A percentile compares a stretch with the other conserved stretches of the same genome.
Conservation (phyloP, 192 early-diverging fungal genomes). For the Backusella tuberculispora region DNA sequence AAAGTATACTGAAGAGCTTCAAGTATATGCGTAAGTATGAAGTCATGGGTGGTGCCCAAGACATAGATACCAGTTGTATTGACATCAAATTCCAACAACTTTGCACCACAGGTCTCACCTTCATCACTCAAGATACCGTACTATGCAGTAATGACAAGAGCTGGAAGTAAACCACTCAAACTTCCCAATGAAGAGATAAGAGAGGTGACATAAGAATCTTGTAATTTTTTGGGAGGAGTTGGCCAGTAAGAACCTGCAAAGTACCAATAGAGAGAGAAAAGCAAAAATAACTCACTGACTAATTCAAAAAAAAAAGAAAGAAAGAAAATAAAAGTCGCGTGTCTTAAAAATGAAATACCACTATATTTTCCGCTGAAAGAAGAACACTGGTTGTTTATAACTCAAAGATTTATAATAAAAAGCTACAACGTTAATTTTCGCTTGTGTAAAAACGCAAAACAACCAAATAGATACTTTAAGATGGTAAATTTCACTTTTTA, state of each 20-base stretch:
- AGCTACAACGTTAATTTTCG: too few species aligned
- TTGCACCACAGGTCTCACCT: slow-evolving; percentile 28
- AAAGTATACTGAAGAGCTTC: neutral
- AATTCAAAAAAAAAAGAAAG: too few species aligned
- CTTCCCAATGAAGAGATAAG: slow-evolving; percentile 11
- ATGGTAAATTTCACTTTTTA: too few species aligned
- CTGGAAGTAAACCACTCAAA: slow-evolving; percentile 18
- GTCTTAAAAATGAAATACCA: too few species aligned
- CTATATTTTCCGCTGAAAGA: too few species aligned
- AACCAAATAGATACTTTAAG: too few species aligned
- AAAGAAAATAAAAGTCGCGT: too few species aligned
- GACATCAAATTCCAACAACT: slow-evolving; percentile 25
- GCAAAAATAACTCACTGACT: too few species aligned
- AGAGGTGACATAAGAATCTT: neutral
- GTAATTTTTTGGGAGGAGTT: neutral
- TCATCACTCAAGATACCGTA: slow-evolving; percentile 32
- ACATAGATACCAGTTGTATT: slow-evolving; percentile 29
- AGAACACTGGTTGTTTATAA: too few species aligned
- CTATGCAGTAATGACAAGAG: slow-evolving; percentile 28
- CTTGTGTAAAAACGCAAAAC: too few species aligned
- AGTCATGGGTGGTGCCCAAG: slow-evolving; percentile 22
- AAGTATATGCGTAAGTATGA: neutral
- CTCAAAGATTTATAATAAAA: too few species aligned
- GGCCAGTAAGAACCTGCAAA: neutral
- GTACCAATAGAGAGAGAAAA: too few species aligned